Evolutionary conservation across 164 flowering plant genomes (phyloP).

Genomic region (Tetrastigma voinierianum): DNA sequence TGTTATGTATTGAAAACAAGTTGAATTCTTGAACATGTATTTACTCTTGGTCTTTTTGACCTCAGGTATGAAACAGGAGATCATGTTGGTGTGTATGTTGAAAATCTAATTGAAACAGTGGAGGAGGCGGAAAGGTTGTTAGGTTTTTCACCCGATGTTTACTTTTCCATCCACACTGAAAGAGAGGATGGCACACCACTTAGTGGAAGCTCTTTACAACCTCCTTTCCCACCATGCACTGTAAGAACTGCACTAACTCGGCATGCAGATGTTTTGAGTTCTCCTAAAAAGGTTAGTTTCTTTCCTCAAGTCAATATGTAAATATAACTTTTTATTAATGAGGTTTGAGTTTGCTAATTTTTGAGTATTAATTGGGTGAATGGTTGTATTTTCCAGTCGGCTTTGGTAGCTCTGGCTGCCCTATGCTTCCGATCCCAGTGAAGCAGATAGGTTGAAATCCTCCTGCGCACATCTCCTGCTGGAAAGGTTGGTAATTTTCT

Average conservation of each 20-base stretch:
- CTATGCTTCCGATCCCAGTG: conserved; percentile 88
- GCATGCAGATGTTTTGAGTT: conserved; percentile 84
- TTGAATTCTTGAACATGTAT: neutral
- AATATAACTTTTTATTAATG: neutral
- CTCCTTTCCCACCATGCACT: conserved; percentile 95
- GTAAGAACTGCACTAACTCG: conserved; percentile 69
- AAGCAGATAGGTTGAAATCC: conserved; percentile 77
- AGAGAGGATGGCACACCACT: conserved; percentile 90
- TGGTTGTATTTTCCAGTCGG: conserved; percentile 51
- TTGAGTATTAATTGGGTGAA: neutral
- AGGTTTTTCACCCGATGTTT: conserved; percentile 59
- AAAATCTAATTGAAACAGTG: conserved; percentile 64
- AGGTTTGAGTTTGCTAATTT: too few species aligned
- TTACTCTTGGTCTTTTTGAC: conserved; percentile 1
- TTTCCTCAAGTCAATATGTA: conserved; percentile 1
- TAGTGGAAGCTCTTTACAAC: conserved; percentile 75
- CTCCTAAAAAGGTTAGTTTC: conserved; percentile 87
- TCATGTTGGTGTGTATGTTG: conserved; percentile 93
- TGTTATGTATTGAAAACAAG: neutral
- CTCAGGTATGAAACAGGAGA: conserved; percentile 97
- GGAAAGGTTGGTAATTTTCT: conserved; percentile 66
- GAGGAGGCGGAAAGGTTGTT: conserved; percentile 78
- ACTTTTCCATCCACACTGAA: conserved; percentile 77
- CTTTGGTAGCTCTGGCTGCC: conserved; percentile 85
- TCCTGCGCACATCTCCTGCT: conserved; percentile 95